Conservation (phyloP, 306 rosid genomes). For the Macrotyloma uniflorum region DNA sequence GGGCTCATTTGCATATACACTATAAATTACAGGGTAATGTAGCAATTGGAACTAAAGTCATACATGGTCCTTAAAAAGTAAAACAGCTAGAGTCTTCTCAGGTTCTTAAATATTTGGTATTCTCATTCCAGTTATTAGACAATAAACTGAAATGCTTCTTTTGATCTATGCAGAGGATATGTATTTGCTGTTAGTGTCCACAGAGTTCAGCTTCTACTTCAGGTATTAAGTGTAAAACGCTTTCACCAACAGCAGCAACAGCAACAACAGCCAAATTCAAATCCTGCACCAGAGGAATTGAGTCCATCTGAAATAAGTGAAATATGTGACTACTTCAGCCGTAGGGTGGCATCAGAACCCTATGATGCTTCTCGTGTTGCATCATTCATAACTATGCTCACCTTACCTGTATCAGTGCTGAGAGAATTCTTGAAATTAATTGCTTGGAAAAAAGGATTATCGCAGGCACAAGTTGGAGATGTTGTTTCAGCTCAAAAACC, state of each 20-base stretch:
- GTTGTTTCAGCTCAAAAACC: constrained; percentile 86
- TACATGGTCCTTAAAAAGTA: neutral
- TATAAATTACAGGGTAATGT: neutral
- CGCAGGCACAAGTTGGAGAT: constrained; percentile 90
- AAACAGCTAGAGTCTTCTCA: neutral
- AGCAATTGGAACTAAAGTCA: neutral
- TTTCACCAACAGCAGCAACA: constrained; percentile 96
- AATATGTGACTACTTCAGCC: constrained; percentile 98
- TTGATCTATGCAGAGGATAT: constrained; percentile 80
- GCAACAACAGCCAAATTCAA: constrained; percentile 79
- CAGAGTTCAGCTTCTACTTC: constrained; percentile 98
- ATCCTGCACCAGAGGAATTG: constrained; percentile 84
- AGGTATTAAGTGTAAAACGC: constrained; percentile 97
- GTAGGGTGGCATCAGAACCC: constrained; percentile 99
- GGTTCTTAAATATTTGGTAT: neutral
- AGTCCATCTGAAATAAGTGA: constrained; percentile 86
- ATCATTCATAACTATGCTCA: constrained; percentile 95
- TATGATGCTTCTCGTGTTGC: constrained; percentile 99
- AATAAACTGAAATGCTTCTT: constrained; percentile 27
- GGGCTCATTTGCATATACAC: neutral
- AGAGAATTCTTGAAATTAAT: constrained; percentile 95
- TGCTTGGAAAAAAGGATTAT: constrained; percentile 93
- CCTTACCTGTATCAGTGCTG: constrained; percentile 88
- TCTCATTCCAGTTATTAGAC: constrained; percentile 2
- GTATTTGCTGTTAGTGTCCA: constrained; percentile 99